Percentiles rank a stretch among this genome's conserved stretches.
Evolutionary conservation across 2,329 filamentous ascomycete genomes (phyloP).

Genomic region (Pseudocercospora fuligena): DNA sequence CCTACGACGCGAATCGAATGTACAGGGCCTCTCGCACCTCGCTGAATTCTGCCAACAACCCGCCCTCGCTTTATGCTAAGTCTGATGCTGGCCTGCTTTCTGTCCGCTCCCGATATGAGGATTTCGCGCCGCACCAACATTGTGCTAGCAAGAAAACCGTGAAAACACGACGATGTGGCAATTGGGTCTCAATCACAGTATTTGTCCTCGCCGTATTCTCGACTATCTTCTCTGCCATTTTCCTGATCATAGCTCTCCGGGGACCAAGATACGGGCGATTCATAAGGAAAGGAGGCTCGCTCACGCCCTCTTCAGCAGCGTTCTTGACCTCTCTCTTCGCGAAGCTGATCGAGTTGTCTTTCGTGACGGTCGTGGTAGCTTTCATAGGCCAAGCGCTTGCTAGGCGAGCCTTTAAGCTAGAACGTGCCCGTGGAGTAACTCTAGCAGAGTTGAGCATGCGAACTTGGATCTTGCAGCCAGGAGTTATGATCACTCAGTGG

Average conservation of each 20-base stretch:
- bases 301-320: constrained; percentile 68
- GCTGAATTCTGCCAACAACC: constrained; percentile 27
- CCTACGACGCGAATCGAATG: constrained; percentile 20
- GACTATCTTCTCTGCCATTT: constrained; percentile 68
- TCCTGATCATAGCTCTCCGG: constrained; percentile 64
- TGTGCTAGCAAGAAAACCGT: no score
- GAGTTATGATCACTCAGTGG: constrained; percentile 72
- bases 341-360: constrained; percentile 77
- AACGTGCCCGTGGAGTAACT: constrained; percentile 62
- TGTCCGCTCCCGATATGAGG: constrained; percentile 30
- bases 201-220: constrained; percentile 63
- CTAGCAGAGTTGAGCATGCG: constrained; percentile 80
- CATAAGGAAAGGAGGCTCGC: constrained; percentile 56
- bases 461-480: constrained; percentile 64
- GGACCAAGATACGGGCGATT: constrained; percentile 66
- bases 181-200: constrained; percentile 55
- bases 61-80: constrained; percentile 32
- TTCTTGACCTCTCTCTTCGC: constrained; percentile 71
- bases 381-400: constrained; percentile 76
- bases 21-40: constrained; percentile 29
- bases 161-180: constrained; percentile 27
- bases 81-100: constrained; percentile 35
- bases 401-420: constrained; percentile 66
- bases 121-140: constrained; percentile 33
- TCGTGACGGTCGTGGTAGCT: constrained; percentile 76